Evolutionary conservation across 352 stramenopile species (phyloP), one percentile per base, ranked within the genome.

Genomic region (Globisporangium okanoganense): DNA sequence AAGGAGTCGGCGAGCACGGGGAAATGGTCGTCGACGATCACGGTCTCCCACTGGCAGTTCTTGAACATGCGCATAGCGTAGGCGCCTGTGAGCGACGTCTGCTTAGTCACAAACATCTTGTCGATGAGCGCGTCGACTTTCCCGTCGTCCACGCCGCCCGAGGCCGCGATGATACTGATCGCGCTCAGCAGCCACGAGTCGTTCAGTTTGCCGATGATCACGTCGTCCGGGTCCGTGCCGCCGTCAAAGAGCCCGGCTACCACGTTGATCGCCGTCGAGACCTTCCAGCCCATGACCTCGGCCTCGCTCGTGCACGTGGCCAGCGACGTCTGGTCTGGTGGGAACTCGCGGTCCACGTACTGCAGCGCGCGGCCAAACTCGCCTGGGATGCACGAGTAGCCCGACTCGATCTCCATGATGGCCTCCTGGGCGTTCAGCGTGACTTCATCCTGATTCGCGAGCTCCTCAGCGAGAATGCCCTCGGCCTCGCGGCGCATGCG

Each of bases 21-120:
- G 63, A 98, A 97, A 54, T 83, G 75, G 65, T 98, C 92, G 69
- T 98, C 92, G 0, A 98, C 80, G 49, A 98, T 78, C 31, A 98
- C 74, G 16, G 92, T 94, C 73, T 97, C 86, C 92, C 92, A 98
- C 69, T 97, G 87, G 49, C 79, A 87, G 69, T 97, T 97, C 65
- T 97, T 92, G 66, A 88, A 97, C 20, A 98, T 62, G 25, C 87
- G 82, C n/a, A 98, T 56, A 2, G 87, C 90, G 65, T 98, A 98
- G 8, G 90, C 90, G 6, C 92, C 92, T 0, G 89, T 95, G 65
- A 96, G 80, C 29, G 90, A 97, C 18, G 88, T 95, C 35, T 94
- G 77, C 65, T 97, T 96, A 43, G 78, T 90, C 31, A 97, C 68
- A 49, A 98, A 98, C 27, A 98, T 72, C 44, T 82, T 73, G 58